Base-by-base conservation (phyloP, 805 yeast genomes). In the Monosporozyma yasuniensis region DNA sequence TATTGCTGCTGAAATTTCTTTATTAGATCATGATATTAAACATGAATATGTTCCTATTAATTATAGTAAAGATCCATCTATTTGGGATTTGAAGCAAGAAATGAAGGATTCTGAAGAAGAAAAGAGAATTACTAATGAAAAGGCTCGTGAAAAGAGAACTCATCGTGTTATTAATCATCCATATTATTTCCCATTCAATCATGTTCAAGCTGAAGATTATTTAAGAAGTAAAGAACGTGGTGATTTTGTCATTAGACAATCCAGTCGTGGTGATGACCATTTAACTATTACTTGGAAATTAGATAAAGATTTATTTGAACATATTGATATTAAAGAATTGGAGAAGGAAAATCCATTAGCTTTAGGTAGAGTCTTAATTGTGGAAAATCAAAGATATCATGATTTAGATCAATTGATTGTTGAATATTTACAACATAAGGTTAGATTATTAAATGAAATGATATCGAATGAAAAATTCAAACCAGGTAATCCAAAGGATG, bases 201-300 rank as follows among this genome's bases (percentile, higher is more conserved):
- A 85, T 52, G 75, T 74, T 50, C 96, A 93, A 72, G 98, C 99
- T 0, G 98, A 91, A 66, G 95, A 86, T 57, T 89, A 77, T 57
- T 76, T 93, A 60, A 96, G 96, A 19, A 87, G 96, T 22, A 78
- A 84, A 63, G 79, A 83, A 42, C 83, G 90, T 55, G 99, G 99
- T 48, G 96, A 87, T 58, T 79, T 88, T 69, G 96, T 93, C 19
- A 85, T 93, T 50, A 79, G 99, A 57, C 99, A 98, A 18, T 88
- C 97, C 0, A 87, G 96, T 9, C 80, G 83, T 54, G 99, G 99
- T 42, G 75, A 78, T 44, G 86, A 87, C 54, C 96, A 83, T 66
- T 75, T 93, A 57, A 89, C 96, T 2, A 83, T 91, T 41, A 91
- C 99, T 0, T 93, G 98, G 97, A 93, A 93, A 65, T 90, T 93